These are phyloP conservation scores for Penicillium sp. DNA, from an alignment of 2,329 filamentous ascomycete genomes.

Conservation along the genomic window DNA sequence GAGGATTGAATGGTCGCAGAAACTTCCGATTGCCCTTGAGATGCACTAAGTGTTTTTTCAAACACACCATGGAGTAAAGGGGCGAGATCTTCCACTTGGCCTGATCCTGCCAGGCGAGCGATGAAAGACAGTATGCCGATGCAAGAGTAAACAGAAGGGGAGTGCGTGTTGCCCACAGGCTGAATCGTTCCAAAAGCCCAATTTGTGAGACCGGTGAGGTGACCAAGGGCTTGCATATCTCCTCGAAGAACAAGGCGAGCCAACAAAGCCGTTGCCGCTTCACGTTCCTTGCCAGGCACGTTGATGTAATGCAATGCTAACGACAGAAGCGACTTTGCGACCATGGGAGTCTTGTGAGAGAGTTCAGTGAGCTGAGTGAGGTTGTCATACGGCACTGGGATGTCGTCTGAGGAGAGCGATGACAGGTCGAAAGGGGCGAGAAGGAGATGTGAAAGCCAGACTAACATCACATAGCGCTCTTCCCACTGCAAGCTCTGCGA, in stretches of 20 bases:
- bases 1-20: slow-evolving; percentile 59
- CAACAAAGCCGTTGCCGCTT: slow-evolving; percentile 76
- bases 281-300: slow-evolving; percentile 76
- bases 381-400: slow-evolving; percentile 34
- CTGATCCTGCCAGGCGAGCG: slow-evolving; percentile 64
- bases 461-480: slow-evolving; percentile 75
- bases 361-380: slow-evolving; percentile 38
- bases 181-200: slow-evolving; percentile 64
- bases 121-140: slow-evolving; percentile 76
- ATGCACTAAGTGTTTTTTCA: slow-evolving; percentile 55
- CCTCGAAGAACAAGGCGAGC: slow-evolving; percentile 74
- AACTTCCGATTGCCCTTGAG: slow-evolving; percentile 46
- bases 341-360: slow-evolving; percentile 58
- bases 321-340: slow-evolving; percentile 64
- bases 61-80: slow-evolving; percentile 62
- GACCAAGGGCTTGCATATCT: slow-evolving; percentile 76
- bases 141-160: slow-evolving; percentile 61
- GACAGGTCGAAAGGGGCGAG: slow-evolving; percentile 85
- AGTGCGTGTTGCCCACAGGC: slow-evolving; percentile 36
- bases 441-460: slow-evolving; percentile 80
- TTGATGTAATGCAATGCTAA: slow-evolving; percentile 66
- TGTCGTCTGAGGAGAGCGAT: slow-evolving; percentile 61
- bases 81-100: slow-evolving; percentile 68
- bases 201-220: slow-evolving; percentile 61
- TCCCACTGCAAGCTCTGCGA: slow-evolving; percentile 63